These are phyloP conservation scores for Calonectria henricotiae DNA, from an alignment of 2,329 filamentous ascomycete genomes.

Conservation along the genomic window DNA sequence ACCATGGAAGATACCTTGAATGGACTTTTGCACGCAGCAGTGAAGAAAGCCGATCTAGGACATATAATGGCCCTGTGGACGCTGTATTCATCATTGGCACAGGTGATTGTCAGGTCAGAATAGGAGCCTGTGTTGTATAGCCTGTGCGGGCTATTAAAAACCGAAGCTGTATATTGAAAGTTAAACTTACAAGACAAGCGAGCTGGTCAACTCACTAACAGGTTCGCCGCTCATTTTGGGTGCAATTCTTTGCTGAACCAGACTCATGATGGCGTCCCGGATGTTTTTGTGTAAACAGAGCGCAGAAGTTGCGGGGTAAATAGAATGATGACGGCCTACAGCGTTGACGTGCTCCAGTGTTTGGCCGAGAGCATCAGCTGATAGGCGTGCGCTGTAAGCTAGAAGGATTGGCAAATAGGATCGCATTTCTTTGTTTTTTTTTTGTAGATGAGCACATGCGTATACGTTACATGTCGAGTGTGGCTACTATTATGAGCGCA, in stretches of 20 bases:
- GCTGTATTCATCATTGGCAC: slow-evolving; percentile 1
- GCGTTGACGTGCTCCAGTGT: slow-evolving; percentile 11
- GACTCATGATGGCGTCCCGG: background rate
- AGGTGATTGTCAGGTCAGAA: slow-evolving; percentile 15
- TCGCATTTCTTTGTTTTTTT: slow-evolving; percentile 11
- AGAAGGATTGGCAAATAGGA: slow-evolving; percentile 6
- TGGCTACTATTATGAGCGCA: slow-evolving; percentile 14
- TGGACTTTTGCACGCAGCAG: background rate
- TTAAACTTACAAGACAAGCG: background rate
- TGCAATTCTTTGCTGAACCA: background rate
- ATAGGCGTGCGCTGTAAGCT: background rate
- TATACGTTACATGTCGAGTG: background rate
- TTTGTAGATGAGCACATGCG: background rate
- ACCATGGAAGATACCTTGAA: background rate
- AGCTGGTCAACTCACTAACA: background rate
- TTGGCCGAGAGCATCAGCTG: slow-evolving; percentile 12
- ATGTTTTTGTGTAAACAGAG: background rate
- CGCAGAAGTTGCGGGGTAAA: slow-evolving; percentile 13
- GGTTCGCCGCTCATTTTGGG: slow-evolving; percentile 2
- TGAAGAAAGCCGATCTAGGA: slow-evolving; percentile 10
- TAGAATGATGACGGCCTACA: background rate
- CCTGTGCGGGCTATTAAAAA: background rate
- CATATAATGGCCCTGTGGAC: slow-evolving; percentile 11
- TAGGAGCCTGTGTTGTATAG: slow-evolving; percentile 12
- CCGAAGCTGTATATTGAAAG: background rate